A percentile compares a stretch with the other conserved stretches of the same genome.
phyloP scores from a whole-genome alignment of 2,329 filamentous ascomycete genomes.

The Zopfia rhizophila region DNA sequence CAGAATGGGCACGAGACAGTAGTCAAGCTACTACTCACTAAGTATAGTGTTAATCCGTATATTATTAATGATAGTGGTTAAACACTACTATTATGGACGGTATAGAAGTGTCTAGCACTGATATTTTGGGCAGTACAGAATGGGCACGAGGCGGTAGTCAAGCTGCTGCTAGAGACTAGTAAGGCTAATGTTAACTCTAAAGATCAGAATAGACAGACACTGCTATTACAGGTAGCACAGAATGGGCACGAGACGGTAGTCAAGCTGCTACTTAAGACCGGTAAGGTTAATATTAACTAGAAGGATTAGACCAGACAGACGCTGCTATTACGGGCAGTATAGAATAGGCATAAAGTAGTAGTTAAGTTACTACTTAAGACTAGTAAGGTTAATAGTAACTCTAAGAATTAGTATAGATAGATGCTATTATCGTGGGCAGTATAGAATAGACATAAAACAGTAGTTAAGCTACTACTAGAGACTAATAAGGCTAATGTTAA shows the following conservation, averaged over 20 bases:
- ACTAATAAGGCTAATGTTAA: conserved; percentile 8
- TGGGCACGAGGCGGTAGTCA: no score
- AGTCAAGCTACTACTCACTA: no score
- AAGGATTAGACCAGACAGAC: conserved; percentile 1
- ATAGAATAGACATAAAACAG: not conserved
- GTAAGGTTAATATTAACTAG: conserved; percentile 6
- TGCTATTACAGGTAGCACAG: conserved; percentile 5
- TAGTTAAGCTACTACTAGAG: conserved; percentile 10
- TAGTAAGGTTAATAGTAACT: conserved; percentile 8
- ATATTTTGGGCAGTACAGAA: no score
- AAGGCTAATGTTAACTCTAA: conserved; percentile 4
- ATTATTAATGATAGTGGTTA: no score
- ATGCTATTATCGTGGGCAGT: conserved; percentile 11
- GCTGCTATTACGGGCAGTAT: conserved; percentile 7
- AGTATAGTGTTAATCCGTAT: no score
- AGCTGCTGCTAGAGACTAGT: no score
- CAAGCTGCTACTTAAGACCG: conserved; percentile 7
- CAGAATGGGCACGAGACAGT: conserved; percentile 2
- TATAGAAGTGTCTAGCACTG: no score
- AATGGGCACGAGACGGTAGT: conserved; percentile 8
- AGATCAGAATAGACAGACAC: not conserved
- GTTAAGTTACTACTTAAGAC: conserved; percentile 3
- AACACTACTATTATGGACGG: no score
- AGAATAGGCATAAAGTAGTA: conserved; percentile 6
- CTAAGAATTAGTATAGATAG: conserved; percentile 4